phyloP scores from a whole-genome alignment of 139 green algal genomes.

The Chlamydomonas sphaeroides region DNA sequence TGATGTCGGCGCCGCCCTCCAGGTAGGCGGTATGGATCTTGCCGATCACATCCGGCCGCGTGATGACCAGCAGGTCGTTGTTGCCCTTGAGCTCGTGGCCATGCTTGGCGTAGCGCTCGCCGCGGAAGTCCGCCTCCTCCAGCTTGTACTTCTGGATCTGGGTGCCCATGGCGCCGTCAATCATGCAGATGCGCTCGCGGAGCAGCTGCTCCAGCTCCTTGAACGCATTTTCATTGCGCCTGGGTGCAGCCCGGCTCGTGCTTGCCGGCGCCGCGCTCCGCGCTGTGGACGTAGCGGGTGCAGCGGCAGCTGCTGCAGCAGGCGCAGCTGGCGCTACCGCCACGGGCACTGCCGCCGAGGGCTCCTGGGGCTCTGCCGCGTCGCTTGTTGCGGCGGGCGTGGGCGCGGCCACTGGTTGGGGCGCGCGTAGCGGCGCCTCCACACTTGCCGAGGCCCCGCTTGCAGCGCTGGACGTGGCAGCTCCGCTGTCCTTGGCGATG shows the following conservation, averaged over 20 bases:
- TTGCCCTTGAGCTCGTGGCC: slow-evolving; percentile 96
- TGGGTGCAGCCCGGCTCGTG: too few relatives aligned
- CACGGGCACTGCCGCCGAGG: too few relatives aligned
- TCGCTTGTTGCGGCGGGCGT: too few relatives aligned
- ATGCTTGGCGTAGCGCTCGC: slow-evolving; percentile 79
- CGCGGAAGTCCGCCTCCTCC: slow-evolving; percentile 92
- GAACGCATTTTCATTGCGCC: slow-evolving; percentile 9
- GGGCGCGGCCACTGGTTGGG: too few relatives aligned
- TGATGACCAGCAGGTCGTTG: slow-evolving; percentile 98
- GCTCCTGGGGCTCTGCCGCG: background rate
- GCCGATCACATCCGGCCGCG: slow-evolving; percentile 91
- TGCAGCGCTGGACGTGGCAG: too few relatives aligned
- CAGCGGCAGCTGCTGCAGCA: background rate
- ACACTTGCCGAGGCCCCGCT: too few relatives aligned
- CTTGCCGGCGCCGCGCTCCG: too few relatives aligned
- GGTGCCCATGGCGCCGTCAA: slow-evolving; percentile 98
- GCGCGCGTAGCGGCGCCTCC: too few relatives aligned
- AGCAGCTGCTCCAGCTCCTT: slow-evolving; percentile 81
- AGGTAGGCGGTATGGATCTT: slow-evolving; percentile 95
- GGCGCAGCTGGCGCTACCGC: too few relatives aligned
- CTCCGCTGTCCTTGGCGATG: too few relatives aligned
- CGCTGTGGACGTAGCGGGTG: too few relatives aligned
- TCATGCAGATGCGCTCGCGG: slow-evolving; percentile 90
- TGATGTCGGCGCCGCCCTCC: slow-evolving; percentile 93
- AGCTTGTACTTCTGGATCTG: slow-evolving; percentile 89